Evolutionary conservation across 805 yeast species (phyloP).

Genomic region (Teunomyces aglyptinius): DNA sequence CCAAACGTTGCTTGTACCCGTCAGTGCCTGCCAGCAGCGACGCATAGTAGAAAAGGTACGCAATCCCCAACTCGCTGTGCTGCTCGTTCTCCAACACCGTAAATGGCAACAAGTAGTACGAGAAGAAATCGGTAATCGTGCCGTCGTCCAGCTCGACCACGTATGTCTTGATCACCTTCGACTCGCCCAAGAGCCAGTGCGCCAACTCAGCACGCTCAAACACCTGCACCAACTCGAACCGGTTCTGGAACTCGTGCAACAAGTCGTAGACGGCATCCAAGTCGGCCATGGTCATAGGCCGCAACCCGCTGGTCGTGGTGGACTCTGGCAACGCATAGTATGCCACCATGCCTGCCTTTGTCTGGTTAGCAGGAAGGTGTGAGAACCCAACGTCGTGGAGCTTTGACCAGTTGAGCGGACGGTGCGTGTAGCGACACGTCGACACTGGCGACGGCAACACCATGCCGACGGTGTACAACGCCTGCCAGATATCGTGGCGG

Average conservation of each 20-base stretch:
- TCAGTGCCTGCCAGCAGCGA: constrained; percentile 53
- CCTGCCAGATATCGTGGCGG: constrained; percentile 86
- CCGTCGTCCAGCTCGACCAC: constrained; percentile 72
- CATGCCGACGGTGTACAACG: constrained; percentile 89
- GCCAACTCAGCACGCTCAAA: constrained; percentile 66
- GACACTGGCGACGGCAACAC: constrained; percentile 91
- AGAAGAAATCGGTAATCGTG: constrained; percentile 80
- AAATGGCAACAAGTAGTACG: constrained; percentile 87
- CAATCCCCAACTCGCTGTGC: constrained; percentile 73
- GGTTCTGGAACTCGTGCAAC: constrained; percentile 58
- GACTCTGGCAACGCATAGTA: constrained; percentile 54
- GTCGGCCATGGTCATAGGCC: constrained; percentile 58
- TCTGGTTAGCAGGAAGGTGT: constrained; percentile 66
- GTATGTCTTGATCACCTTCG: constrained; percentile 68
- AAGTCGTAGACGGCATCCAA: constrained; percentile 60
- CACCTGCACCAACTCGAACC: constrained; percentile 70
- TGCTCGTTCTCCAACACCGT: constrained; percentile 66
- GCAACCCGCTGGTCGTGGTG: constrained; percentile 52
- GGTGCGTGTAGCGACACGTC: constrained; percentile 85
- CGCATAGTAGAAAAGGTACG: constrained; percentile 89
- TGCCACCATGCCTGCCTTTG: constrained; percentile 66
- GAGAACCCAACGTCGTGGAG: constrained; percentile 89
- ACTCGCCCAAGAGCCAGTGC: constrained; percentile 75
- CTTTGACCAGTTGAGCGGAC: constrained; percentile 91
- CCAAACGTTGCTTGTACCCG: constrained; percentile 57